These are phyloP conservation scores for Epichloe gansuensis DNA, from an alignment of 2,329 filamentous ascomycete species.

Conservation along the genomic window DNA sequence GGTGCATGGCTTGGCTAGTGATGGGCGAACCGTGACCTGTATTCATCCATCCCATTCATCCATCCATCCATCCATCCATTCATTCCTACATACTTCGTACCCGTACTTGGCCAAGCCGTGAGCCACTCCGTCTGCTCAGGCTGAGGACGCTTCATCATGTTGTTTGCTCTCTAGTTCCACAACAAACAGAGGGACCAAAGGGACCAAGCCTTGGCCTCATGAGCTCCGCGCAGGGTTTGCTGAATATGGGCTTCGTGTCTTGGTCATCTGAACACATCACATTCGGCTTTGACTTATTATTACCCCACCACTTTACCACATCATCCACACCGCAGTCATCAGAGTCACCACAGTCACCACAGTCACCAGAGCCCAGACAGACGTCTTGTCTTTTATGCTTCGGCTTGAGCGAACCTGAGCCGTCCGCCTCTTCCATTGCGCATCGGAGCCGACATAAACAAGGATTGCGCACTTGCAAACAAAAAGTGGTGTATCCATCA, in stretches of 20 bases:
- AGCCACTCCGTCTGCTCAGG: background rate
- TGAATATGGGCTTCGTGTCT: background rate
- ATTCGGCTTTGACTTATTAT: background rate
- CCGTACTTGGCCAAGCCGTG: background rate
- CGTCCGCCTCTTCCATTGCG: background rate
- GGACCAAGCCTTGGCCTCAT: too few relatives aligned
- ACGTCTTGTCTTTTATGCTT: background rate
- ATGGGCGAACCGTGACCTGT: background rate
- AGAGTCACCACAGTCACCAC: background rate
- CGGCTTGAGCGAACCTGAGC: background rate
- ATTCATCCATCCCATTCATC: background rate
- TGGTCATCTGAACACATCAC: background rate
- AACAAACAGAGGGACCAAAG: background rate
- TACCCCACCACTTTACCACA: background rate
- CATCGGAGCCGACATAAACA: background rate
- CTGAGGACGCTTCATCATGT: background rate
- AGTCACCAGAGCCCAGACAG: background rate
- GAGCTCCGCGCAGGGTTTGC: background rate
- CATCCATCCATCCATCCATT: background rate
- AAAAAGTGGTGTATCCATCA: conserved; percentile 9
- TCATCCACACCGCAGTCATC: background rate
- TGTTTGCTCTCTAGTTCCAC: background rate
- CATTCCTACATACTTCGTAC: too few relatives aligned
- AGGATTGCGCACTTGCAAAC: background rate
- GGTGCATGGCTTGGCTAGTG: background rate